Base-by-base conservation (phyloP, 345 rosid species). In the Lepidium aucheri region DNA sequence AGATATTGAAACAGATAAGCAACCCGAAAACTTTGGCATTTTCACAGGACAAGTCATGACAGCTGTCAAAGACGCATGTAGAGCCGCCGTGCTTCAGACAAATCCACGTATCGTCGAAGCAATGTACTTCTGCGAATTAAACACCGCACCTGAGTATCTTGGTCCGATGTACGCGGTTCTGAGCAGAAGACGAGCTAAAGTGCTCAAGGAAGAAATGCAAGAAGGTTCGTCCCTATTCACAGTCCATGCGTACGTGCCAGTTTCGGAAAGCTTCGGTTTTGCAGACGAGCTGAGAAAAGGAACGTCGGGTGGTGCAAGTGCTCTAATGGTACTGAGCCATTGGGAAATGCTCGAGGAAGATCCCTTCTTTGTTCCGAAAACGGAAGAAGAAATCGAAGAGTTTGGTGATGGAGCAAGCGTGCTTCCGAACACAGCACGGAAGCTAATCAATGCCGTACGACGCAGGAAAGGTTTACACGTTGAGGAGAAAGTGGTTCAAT, bases 121-220 rank as follows among this genome's bases (percentile, higher is more conserved):
- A n/a, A 79, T 85, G 94, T 90, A 93, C 75, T 93, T 90, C 72
- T 86, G 91, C 51, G 98, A 93, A 65, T 67, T 90, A 72, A 87
- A 86, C 81, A 82, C 97, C 0, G 83, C 94, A 14, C 76, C 91
- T 0, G 88, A 86, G 59, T 77, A 79, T 68, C 78, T 93, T 63
- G 94, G 97, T 35, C 67, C 86, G 1, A 86, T 85, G 97, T 86
- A 87, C 63, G 95, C 85, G 0, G 97, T 93, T 65, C 87, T 90
- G 51, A 76, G 81, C 61, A 77, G 88, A 69, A 90, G 86, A 73
- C 79, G 96, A 68, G 98, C 98, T 5, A 75, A 70, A 26, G 76
- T 93, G n/a, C 74, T 90, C 50, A 93, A 90, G 74, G 98, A 93
- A 77, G 97, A 87, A 77, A 93, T 90, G 98, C 88, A 85, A 67